These are phyloP conservation scores for Fusarium phyllophilum DNA, from an alignment of 2,329 filamentous ascomycete genomes.

Conservation along the genomic window DNA sequence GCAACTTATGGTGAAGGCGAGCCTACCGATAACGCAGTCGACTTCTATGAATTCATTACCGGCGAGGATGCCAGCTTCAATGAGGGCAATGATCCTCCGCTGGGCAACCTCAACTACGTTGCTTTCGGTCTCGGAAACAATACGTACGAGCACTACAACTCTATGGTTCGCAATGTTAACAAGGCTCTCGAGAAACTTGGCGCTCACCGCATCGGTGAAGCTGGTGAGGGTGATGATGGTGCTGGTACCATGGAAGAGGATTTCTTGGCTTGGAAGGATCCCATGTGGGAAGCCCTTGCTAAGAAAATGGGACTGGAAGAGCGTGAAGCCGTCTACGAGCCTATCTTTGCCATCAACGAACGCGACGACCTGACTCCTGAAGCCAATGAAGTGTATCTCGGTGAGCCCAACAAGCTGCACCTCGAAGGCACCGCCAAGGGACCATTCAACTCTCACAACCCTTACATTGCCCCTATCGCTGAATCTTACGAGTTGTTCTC, in stretches of 20 bases:
- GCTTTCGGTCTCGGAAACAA: slow-evolving; percentile 98
- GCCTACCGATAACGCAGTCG: slow-evolving; percentile 97
- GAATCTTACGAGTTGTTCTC: slow-evolving; percentile 93
- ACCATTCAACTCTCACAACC: slow-evolving; percentile 96
- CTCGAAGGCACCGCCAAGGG: slow-evolving; percentile 85
- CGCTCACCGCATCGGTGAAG: slow-evolving; percentile 83
- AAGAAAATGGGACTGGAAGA: slow-evolving; percentile 90
- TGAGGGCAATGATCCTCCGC: slow-evolving; percentile 75
- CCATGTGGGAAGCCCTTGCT: slow-evolving; percentile 92
- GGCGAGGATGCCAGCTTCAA: slow-evolving; percentile 85
- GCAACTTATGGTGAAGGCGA: slow-evolving; percentile 99
- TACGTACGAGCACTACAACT: slow-evolving; percentile 99
- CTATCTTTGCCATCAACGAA: slow-evolving; percentile 85
- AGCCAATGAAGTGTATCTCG: slow-evolving; percentile 86
- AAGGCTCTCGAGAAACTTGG: slow-evolving; percentile 83
- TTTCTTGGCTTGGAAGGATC: slow-evolving; percentile 98
- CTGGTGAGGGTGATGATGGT: slow-evolving; percentile 96
- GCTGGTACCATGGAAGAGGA: slow-evolving; percentile 99
- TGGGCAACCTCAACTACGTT: slow-evolving; percentile 89
- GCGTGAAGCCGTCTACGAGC: slow-evolving; percentile 95
- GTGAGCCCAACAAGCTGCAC: slow-evolving; percentile 96
- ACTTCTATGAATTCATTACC: slow-evolving; percentile 97
- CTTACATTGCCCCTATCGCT: slow-evolving; percentile 92
- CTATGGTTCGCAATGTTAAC: slow-evolving; percentile 94
- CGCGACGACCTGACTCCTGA: slow-evolving; percentile 78